phyloP scores from a whole-genome alignment of 2,329 filamentous ascomycete genomes.

The Phoma sp. region DNA sequence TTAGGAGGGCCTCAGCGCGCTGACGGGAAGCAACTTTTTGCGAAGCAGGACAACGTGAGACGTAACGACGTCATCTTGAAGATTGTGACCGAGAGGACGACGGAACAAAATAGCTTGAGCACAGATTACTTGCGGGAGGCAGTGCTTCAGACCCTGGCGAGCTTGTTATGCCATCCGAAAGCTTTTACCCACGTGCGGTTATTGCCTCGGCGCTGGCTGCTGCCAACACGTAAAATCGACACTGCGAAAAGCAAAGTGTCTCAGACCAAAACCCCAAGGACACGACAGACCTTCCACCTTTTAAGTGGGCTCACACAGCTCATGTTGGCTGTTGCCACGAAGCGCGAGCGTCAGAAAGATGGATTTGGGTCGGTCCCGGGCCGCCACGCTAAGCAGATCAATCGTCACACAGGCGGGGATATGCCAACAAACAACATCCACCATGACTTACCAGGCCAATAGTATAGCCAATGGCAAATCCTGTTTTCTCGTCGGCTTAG shows the following conservation, averaged over 20 bases:
- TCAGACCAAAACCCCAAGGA: too few relatives aligned
- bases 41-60: conserved; percentile 9
- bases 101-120: neutral
- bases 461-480: conserved; percentile 13
- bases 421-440: conserved; percentile 12
- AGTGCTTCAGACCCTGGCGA: too few relatives aligned
- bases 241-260: too few relatives aligned
- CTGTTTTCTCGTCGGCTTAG: conserved; percentile 10
- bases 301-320: too few relatives aligned
- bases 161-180: too few relatives aligned
- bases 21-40: conserved; percentile 1
- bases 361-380: conserved; percentile 1
- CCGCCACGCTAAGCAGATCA: conserved; percentile 9
- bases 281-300: too few relatives aligned
- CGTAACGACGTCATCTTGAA: conserved; percentile 19
- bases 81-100: conserved; percentile 5
- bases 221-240: too few relatives aligned
- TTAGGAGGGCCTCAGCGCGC: conserved; percentile 1
- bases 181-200: too few relatives aligned
- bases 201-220: too few relatives aligned
- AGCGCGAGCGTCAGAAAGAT: neutral
- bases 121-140: neutral
- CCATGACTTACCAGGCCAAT: conserved; percentile 1
- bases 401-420: conserved; percentile 14
- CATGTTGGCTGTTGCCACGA: neutral